Conservation (phyloP, 306 rosid genomes). For the Dalbergia cultrata region DNA sequence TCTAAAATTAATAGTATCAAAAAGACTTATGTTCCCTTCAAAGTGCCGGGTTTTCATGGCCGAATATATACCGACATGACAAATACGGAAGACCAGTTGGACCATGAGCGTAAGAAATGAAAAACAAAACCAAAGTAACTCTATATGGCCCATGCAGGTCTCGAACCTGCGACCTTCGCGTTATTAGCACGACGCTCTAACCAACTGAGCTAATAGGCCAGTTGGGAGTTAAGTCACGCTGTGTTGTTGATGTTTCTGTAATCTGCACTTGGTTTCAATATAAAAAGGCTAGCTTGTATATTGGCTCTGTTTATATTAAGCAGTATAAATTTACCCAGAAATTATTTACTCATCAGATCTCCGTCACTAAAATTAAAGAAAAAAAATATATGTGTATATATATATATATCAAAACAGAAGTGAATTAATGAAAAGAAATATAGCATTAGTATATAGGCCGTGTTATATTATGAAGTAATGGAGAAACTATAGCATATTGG, state of each 20-base stretch:
- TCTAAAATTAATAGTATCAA: neutral
- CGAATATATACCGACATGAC: neutral
- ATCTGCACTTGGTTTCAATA: neutral
- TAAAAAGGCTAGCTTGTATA: neutral
- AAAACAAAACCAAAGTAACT: too few species aligned
- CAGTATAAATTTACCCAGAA: too few species aligned
- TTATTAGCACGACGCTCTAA: conserved; percentile 53
- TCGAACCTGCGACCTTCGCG: conserved; percentile 52
- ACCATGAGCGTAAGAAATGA: too few species aligned
- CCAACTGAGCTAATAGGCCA: conserved; percentile 50
- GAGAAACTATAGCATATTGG: neutral
- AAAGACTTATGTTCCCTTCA: neutral
- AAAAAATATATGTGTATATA: too few species aligned
- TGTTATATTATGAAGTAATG: neutral
- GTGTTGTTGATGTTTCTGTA: too few species aligned
- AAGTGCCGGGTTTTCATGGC: too few species aligned
- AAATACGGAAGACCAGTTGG: too few species aligned
- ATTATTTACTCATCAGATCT: too few species aligned
- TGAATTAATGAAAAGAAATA: neutral
- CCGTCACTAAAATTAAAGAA: neutral
- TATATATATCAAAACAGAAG: neutral
- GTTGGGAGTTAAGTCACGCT: too few species aligned
- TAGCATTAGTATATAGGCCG: neutral
- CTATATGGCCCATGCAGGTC: conserved; percentile 45
- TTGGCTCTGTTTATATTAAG: too few species aligned